Evolutionary conservation across 306 rosid genomes (phyloP).

Genomic region (Cucumis melo): DNA sequence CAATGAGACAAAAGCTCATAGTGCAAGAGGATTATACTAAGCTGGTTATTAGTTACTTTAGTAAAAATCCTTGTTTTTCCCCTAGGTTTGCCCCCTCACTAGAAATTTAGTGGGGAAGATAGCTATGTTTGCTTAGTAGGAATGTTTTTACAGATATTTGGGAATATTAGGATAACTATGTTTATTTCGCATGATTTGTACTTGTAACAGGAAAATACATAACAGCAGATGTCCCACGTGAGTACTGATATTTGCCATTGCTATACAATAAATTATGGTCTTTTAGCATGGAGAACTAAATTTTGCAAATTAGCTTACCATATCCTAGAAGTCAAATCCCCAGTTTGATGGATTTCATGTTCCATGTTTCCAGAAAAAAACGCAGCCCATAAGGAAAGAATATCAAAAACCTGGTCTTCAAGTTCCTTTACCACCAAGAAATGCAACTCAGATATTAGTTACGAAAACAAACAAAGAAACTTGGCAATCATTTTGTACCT

Average conservation of each 20-base stretch:
- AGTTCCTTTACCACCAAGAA: conserved; percentile 55
- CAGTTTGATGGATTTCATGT: conserved; percentile 41
- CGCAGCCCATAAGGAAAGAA: conserved; percentile 83
- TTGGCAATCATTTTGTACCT: conserved; percentile 34
- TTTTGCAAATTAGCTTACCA: conserved; percentile 32
- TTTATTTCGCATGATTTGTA: background rate
- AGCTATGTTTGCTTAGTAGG: background rate
- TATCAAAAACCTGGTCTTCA: conserved; percentile 84
- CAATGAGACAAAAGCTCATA: too few relatives aligned
- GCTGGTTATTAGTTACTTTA: too few relatives aligned
- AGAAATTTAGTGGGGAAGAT: background rate
- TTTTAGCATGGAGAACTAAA: background rate
- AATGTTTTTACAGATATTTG: too few relatives aligned
- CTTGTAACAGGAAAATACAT: background rate
- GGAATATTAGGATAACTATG: too few relatives aligned
- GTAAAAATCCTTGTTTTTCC: too few relatives aligned
- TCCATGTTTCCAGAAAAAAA: conserved; percentile 59
- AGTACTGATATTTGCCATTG: background rate
- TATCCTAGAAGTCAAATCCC: conserved; percentile 53
- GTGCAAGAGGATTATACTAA: too few relatives aligned
- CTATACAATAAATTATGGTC: background rate
- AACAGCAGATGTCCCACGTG: background rate
- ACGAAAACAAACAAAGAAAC: background rate
- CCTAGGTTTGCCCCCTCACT: too few relatives aligned
- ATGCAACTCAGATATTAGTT: conserved; percentile 5